Percentiles rank a stretch among this genome's conserved stretches.
Conservation (phyloP, 1,139 yeast genomes). For the Taphrina confusa region DNA sequence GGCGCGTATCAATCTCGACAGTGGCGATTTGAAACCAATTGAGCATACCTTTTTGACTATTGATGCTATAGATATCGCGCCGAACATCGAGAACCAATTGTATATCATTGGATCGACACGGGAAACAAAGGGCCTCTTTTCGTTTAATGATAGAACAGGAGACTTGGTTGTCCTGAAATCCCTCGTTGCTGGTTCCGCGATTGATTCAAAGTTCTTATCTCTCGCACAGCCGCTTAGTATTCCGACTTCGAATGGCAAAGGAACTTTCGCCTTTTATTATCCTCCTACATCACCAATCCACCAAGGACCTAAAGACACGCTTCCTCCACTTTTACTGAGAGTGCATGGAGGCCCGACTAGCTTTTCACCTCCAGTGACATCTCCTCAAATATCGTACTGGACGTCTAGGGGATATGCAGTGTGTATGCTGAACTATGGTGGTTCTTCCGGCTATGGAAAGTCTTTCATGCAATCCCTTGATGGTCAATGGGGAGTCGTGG, state of each 20-base stretch:
- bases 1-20: neutral
- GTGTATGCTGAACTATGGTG: conserved; percentile 29
- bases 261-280: conserved; percentile 26
- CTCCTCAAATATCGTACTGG: conserved; percentile 30
- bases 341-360: conserved; percentile 33
- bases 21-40: conserved; percentile 2
- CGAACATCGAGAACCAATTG: neutral
- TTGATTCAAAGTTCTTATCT: conserved; percentile 11
- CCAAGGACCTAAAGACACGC: neutral
- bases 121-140: conserved; percentile 14
- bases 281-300: conserved; percentile 24
- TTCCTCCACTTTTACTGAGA: conserved; percentile 24
- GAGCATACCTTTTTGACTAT: conserved; percentile 22
- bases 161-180: conserved; percentile 19
- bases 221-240: conserved; percentile 17
- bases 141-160: neutral
- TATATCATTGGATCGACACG: conserved; percentile 18
- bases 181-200: neutral
- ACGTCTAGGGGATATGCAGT: conserved; percentile 32
- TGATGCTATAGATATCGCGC: conserved; percentile 5
- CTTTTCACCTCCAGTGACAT: conserved; percentile 22
- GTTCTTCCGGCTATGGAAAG: conserved; percentile 24
- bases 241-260: neutral
- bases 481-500: conserved; percentile 22
- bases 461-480: conserved; percentile 18